Evolutionary conservation across 371 early-diverging fungal species (phyloP).

Genomic region (Apophysomyces trapeziformis): DNA sequence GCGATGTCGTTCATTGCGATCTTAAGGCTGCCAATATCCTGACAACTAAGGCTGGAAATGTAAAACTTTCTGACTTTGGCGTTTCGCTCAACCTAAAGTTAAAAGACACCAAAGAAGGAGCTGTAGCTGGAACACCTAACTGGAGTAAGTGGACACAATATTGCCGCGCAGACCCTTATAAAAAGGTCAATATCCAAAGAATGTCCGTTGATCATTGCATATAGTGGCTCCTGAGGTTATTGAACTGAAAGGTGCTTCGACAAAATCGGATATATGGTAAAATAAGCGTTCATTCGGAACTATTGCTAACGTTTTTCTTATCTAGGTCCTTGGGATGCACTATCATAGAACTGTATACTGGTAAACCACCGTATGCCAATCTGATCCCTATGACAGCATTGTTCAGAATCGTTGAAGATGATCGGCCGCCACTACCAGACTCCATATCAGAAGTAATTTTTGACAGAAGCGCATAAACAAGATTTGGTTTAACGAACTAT

Average conservation of each 20-base stretch:
- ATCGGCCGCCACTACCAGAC: constrained; percentile 77
- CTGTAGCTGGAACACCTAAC: constrained; percentile 89
- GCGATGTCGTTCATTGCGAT: constrained; percentile 90
- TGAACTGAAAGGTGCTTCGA: constrained; percentile 75
- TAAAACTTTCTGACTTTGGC: constrained; percentile 95
- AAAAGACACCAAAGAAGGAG: constrained; percentile 58
- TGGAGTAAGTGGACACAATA: constrained; percentile 70
- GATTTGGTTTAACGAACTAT: neutral
- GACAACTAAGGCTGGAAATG: constrained; percentile 87
- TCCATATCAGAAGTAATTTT: constrained; percentile 60
- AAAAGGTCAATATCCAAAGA: neutral
- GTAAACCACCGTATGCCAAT: constrained; percentile 83
- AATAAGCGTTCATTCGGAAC: neutral
- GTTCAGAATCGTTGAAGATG: constrained; percentile 87
- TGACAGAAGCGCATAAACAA: neutral
- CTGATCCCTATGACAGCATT: constrained; percentile 80
- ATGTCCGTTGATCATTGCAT: neutral
- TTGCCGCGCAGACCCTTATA: neutral
- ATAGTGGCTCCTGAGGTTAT: constrained; percentile 95
- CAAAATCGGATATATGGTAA: constrained; percentile 86
- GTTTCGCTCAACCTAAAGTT: constrained; percentile 78
- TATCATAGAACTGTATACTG: constrained; percentile 81
- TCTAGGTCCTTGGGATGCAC: constrained; percentile 82
- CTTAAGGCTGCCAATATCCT: constrained; percentile 94
- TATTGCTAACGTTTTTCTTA: neutral